phyloP scores from a whole-genome alignment of 78 protist genomes.

The Emiliania huxleyi region DNA sequence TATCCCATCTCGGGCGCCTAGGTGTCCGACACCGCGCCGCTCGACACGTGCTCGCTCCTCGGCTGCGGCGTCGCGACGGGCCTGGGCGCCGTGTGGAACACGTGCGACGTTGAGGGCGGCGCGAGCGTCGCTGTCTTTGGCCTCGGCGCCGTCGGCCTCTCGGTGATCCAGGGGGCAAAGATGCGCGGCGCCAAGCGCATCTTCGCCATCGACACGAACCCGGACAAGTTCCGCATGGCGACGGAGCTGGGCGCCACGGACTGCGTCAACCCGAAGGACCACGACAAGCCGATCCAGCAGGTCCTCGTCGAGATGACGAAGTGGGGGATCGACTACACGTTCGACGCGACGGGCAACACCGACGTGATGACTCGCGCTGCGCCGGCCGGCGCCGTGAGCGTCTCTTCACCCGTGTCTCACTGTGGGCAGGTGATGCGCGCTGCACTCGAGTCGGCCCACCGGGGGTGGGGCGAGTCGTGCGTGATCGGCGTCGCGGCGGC shows the following conservation, averaged over 20 bases:
- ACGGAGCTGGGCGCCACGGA: background rate
- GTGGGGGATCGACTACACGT: background rate
- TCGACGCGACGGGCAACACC: background rate
- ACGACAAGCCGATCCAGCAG: background rate
- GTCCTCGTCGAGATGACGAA: background rate
- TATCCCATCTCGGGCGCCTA: background rate
- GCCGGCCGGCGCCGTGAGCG: no score
- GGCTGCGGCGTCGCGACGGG: conserved; percentile 21
- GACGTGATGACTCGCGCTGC: no score
- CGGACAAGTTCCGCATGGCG: background rate
- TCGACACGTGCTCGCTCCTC: background rate
- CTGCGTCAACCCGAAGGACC: background rate
- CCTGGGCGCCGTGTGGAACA: background rate
- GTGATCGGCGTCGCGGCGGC: conserved; percentile 74
- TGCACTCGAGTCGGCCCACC: conserved; percentile 84
- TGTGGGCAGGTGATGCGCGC: conserved; percentile 76
- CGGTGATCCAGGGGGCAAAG: background rate
- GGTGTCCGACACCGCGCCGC: background rate
- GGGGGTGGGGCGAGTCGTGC: conserved; percentile 83
- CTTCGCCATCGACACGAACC: background rate
- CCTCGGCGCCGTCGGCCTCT: conserved; percentile 6
- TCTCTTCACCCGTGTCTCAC: no score
- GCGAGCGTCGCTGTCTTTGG: background rate
- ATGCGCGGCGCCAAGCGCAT: background rate
- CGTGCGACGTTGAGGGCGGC: background rate